Conservation (phyloP, 2,329 filamentous ascomycete species). For the Pseudogymnoascus sp. region DNA sequence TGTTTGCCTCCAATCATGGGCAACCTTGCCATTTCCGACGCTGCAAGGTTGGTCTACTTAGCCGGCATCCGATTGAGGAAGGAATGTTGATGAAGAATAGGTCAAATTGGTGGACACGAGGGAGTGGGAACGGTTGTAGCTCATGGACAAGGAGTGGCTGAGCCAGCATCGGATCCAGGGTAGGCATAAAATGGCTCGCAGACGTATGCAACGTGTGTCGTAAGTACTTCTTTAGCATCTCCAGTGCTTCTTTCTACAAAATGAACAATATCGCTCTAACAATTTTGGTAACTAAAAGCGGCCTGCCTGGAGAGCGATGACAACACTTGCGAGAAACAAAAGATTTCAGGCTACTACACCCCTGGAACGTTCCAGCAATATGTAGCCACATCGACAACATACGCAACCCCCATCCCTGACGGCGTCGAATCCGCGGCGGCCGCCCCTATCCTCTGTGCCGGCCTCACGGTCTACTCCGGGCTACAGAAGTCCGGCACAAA, state of each 20-base stretch:
- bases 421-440: constrained; percentile 51
- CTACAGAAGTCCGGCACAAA: constrained; percentile 53
- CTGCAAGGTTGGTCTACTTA: neutral
- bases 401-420: constrained; percentile 64
- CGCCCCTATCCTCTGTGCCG: constrained; percentile 61
- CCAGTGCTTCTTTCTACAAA: too few relatives aligned
- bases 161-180: constrained; percentile 53
- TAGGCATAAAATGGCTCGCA: constrained; percentile 59
- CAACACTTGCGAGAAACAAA: constrained; percentile 53
- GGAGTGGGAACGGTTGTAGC: constrained; percentile 60
- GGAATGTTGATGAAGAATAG: constrained; percentile 19
- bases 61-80: too few relatives aligned
- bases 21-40: constrained; percentile 14
- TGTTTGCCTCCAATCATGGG: constrained; percentile 41
- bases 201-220: constrained; percentile 47
- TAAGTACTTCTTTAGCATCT: constrained; percentile 26
- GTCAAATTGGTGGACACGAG: constrained; percentile 64
- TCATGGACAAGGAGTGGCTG: constrained; percentile 52
- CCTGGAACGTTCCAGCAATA: constrained; percentile 69
- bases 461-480: constrained; percentile 59
- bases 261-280: too few relatives aligned
- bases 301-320: constrained; percentile 51
- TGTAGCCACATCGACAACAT: constrained; percentile 55
- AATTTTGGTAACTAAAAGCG: constrained; percentile 18
- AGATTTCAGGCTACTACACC: constrained; percentile 59